Evolutionary conservation across 768 basidiomycete species (phyloP).

Genomic region (Podaxis sp.): DNA sequence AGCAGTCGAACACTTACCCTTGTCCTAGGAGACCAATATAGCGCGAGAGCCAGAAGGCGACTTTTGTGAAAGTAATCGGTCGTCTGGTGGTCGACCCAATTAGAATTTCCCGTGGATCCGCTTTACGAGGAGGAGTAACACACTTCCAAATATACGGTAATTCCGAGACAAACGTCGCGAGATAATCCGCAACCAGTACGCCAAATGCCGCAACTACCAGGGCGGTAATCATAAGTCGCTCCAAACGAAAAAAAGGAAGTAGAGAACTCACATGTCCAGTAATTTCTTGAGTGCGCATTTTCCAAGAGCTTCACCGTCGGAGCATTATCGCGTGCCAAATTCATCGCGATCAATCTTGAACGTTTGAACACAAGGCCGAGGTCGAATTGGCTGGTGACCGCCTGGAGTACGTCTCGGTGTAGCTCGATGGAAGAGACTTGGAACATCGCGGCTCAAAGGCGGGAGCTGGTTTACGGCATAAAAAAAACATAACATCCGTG

Average conservation of each 20-base stretch:
- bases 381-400: no score
- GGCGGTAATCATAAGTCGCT: neutral
- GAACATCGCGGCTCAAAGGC: no score
- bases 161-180: neutral
- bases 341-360: neutral
- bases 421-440: no score
- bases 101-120: neutral
- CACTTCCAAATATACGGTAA: conserved; percentile 6
- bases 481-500: no score
- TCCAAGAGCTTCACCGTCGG: neutral
- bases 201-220: neutral
- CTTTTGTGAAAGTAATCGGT: conserved; percentile 2
- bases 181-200: neutral
- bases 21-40: conserved; percentile 16
- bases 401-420: no score
- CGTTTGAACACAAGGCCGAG: no score
- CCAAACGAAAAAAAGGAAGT: neutral
- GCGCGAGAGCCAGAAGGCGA: conserved; percentile 13
- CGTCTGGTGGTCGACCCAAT: neutral
- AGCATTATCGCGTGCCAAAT: neutral
- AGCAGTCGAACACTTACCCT: conserved; percentile 2
- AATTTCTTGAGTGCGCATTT: neutral
- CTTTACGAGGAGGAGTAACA: neutral
- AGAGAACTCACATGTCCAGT: neutral
- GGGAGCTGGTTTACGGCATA: no score